A percentile compares a stretch with the other conserved stretches of the same genome.
Evolutionary conservation across 805 yeast genomes (phyloP).

Genomic region (Pichia rugopelliculosa): DNA sequence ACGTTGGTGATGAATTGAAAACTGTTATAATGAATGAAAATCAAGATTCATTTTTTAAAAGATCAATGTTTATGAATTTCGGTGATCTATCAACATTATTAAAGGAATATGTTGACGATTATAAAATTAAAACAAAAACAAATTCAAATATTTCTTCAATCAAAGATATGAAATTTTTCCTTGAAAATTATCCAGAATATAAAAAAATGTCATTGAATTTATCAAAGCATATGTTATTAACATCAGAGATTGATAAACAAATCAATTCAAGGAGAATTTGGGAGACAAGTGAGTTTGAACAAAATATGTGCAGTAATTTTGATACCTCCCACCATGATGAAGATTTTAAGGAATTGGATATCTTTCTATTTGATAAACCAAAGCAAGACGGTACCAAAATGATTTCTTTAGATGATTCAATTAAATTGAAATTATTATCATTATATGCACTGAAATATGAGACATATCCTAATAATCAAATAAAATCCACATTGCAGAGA

Average conservation of each 20-base stretch:
- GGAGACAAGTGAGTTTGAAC: slow-evolving; percentile 87
- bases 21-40: slow-evolving; percentile 61
- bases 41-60: slow-evolving; percentile 70
- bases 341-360: slow-evolving; percentile 51
- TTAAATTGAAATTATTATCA: slow-evolving; percentile 63
- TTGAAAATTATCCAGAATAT: slow-evolving; percentile 92
- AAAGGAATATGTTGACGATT: slow-evolving; percentile 74
- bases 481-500: slow-evolving; percentile 30
- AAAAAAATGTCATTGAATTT: slow-evolving; percentile 82
- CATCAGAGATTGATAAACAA: slow-evolving; percentile 74
- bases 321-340: slow-evolving; percentile 33
- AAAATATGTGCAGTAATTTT: slow-evolving; percentile 64
- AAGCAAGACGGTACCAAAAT: slow-evolving; percentile 16
- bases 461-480: slow-evolving; percentile 37
- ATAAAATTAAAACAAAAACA: slow-evolving; percentile 72
- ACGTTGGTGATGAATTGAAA: slow-evolving; percentile 47
- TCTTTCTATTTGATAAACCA: slow-evolving; percentile 36
- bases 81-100: slow-evolving; percentile 91
- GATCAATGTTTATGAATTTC: slow-evolving; percentile 82
- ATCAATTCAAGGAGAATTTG: slow-evolving; percentile 62
- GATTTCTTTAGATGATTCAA: slow-evolving; percentile 34
- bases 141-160: slow-evolving; percentile 67
- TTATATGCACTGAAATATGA: slow-evolving; percentile 72
- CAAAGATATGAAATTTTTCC: slow-evolving; percentile 82
- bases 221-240: slow-evolving; percentile 85